Evolutionary conservation across 2,329 filamentous ascomycete genomes (phyloP), one percentile per base, ranked within the genome.

Genomic region (Epichloe sylvatica): DNA sequence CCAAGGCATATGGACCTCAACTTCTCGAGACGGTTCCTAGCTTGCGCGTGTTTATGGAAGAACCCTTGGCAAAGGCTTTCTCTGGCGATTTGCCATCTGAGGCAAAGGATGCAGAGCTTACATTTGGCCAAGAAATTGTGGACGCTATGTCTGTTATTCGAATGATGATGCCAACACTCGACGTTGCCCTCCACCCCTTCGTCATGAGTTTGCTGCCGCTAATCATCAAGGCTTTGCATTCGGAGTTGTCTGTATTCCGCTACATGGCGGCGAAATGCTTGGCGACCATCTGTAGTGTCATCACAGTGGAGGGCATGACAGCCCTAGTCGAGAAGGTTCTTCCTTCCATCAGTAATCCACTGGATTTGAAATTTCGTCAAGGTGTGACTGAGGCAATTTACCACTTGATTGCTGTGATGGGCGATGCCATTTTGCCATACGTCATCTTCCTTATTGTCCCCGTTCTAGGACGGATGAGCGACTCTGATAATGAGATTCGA

Each of bases 381-480:
- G 92, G 92, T 54, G 89, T 88, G 5, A 92, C 94, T 51, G 92
- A 98, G 67, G 88, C 82, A 58, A 86, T 98, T 52, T 98, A 98
- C 63, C 92, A 98, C 66, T 73, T 98, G 52, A 98, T 98, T 55
- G 87, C 94, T 52, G 90, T 96, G 47, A 98, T 98, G 92, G 92
- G 94, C 54, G 92, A 97, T 63, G 78, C 80, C 37, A 98, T 98
- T 51, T 70, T 98, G 33, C 92, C 94, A 3, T 98, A 98, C 61
- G 92, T 98, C 54, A 96, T 98, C 60, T 98, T 98, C 79, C 79
- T 98, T 56, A 94, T 98, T 52, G 94, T 97, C 12, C 92, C 92
- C 13, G 92, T 98, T 4, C 76, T 98, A 46, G 92, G 92, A 49
- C 83, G 92, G 42, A 98, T 98, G 92, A 97, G 92, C 62, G 92